Base-by-base conservation (phyloP, 2,329 filamentous ascomycete species). In the Cercospora nicotianae region DNA sequence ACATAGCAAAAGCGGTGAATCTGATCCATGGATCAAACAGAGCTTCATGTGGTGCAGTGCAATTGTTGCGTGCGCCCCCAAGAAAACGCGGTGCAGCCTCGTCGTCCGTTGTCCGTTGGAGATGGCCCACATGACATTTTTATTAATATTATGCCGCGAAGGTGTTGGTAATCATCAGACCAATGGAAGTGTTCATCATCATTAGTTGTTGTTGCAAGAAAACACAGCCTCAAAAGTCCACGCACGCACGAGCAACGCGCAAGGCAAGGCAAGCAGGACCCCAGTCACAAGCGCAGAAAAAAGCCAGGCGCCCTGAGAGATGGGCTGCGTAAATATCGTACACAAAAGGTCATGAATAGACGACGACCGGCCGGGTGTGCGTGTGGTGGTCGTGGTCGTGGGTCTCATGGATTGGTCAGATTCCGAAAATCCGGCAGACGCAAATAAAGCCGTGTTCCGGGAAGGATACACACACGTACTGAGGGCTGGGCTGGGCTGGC, bases 181-280 rank as follows among this genome's bases (percentile, higher is more conserved):
- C 5, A 45, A n/a, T 7, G n/a, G n/a, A 45, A 20, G 42, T 45
- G 42, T n/a, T 45, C 42, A 18, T 45, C 42, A 20, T 45, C 42
- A 45, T 20, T n/a, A 18, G n/a, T n/a, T 39, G 36, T 39, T 39
- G 36, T 5, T 36, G 16, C 13, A 39, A n/a, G 31, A 33, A 39
- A 39, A 61, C 59, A 61, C 59, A 61, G 59, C 59, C 59, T 61
- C 59, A 28, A 45, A 48, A 30, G 59, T 26, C 31, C 42, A 20
- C 59, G 59, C 59, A 61, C 30, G 30, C 57, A 60, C 16, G n/a
- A 33, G 28, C 16, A 30, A 59, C 31, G 55, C 28, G 31, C 26
- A 59, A 59, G 26, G 28, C 20, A 48, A 48, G 42, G 42, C 42
- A 48, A 48, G 42, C 39, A 18, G 39, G 16, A 45, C n/a, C 39